These are phyloP conservation scores for Fraxinus pennsylvanica DNA, from an alignment of 257 asterid species.

Conservation along the genomic window DNA sequence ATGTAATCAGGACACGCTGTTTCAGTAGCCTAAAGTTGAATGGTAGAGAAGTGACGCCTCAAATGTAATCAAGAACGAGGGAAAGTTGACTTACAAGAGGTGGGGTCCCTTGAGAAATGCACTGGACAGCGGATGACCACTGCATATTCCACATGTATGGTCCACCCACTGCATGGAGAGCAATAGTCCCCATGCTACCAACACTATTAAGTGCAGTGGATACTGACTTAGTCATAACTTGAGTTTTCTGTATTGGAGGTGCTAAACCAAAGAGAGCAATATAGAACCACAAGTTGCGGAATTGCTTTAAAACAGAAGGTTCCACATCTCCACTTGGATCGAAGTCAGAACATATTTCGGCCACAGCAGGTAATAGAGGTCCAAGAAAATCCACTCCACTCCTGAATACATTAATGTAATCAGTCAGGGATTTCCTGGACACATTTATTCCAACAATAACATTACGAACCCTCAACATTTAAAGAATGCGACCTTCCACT, in stretches of 20 bases:
- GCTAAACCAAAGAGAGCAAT: conserved; percentile 98
- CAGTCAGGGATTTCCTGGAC: conserved; percentile 23
- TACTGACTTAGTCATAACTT: conserved; percentile 54
- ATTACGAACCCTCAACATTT: conserved; percentile 27
- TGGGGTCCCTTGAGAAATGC: conserved; percentile 98
- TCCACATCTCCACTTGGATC: conserved; percentile 86
- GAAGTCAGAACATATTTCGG: conserved; percentile 95
- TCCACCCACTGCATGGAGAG: conserved; percentile 93
- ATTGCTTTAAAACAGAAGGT: conserved; percentile 91
- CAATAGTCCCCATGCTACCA: conserved; percentile 67
- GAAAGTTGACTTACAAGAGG: conserved; percentile 74
- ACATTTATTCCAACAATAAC: conserved; percentile 26
- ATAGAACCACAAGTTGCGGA: conserved; percentile 97
- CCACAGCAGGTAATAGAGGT: conserved; percentile 97
- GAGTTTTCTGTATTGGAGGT: conserved; percentile 83
- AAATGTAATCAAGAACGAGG: background rate
- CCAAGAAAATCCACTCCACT: conserved; percentile 99
- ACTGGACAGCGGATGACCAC: conserved; percentile 93
- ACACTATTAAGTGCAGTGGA: conserved; percentile 75
- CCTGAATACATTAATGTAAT: conserved; percentile 52
- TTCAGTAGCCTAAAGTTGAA: background rate
- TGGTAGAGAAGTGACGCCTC: background rate
- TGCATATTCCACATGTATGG: conserved; percentile 88
- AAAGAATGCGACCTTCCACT: conserved; percentile 69
- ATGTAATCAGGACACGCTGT: background rate